Base-by-base conservation (phyloP, 75 land plant species). In the Ceratopteris richardii region DNA sequence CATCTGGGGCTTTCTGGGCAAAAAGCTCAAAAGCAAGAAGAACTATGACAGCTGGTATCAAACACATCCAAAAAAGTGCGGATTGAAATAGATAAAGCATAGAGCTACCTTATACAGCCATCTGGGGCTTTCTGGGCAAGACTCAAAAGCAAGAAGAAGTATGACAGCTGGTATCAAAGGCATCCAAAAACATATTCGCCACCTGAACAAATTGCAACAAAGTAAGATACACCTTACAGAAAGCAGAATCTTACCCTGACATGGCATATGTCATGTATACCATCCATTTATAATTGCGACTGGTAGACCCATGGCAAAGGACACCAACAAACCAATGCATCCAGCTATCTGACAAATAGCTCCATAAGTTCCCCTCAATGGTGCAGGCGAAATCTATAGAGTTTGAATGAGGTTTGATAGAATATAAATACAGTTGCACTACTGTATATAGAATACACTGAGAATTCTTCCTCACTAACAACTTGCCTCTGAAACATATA, bases 1-100 rank as follows among this genome's bases (percentile, higher is more conserved):
- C 96, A 90, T 43, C 82, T 80, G 52, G 96, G 96, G 67, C 92
- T 87, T 67, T 90, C 96, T 26, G 96, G 88, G 68, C 82, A 90
- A 37, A 87, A n/a, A n/a, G 70, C 61, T 84, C 93, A 82, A 90
- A 83, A 0, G 68, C 72, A 33, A 87, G 52, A 31, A 83, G 77
- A 20, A 90, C 80, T 47, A 84, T 23, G 23, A 72, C 71, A 60
- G 96, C 93, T 36, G 96, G 96, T 61, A 84, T 53, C 23, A 62
- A 57, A 60, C 93, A 68, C 23, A 84, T 77, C 96, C 96, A 90
- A 51, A 90, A 90, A n/a, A n/a, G n/a, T n/a, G n/a, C n/a, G n/a
- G n/a, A n/a, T n/a, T n/a, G n/a, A n/a, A n/a, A n/a, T n/a, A n/a
- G n/a, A n/a, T n/a, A n/a, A n/a, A n/a, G n/a, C n/a, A n/a, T n/a